Percentiles rank a stretch among this genome's conserved stretches.
phyloP scores from a whole-genome alignment of 1,139 yeast species.

The Pichia sp. region DNA sequence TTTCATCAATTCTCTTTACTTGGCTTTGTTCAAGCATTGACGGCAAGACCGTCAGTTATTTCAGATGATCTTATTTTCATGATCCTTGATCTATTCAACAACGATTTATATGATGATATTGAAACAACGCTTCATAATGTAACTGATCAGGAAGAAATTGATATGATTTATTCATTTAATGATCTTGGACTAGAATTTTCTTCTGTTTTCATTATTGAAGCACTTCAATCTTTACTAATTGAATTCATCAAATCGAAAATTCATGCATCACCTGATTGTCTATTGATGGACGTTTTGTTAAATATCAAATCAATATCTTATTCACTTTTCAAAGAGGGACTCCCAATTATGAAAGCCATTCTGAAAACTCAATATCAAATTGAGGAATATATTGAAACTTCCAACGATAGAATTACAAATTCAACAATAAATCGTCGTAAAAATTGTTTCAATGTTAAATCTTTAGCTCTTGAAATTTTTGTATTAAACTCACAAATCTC shows the following conservation, averaged over 20 bases:
- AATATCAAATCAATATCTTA: conserved; percentile 11
- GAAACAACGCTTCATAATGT: conserved; percentile 17
- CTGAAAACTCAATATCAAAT: conserved; percentile 20
- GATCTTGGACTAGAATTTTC: conserved; percentile 26
- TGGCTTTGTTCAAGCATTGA: conserved; percentile 42
- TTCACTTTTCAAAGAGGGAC: conserved; percentile 11
- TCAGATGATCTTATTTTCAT: conserved; percentile 28
- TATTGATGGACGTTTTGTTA: conserved; percentile 16
- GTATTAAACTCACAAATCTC: conserved; percentile 32
- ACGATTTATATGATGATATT: conserved; percentile 19
- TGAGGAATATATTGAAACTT: conserved; percentile 18
- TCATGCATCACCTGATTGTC: conserved; percentile 7
- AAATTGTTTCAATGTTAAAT: conserved; percentile 36
- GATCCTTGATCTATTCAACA: conserved; percentile 40
- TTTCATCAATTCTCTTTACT: conserved; percentile 38
- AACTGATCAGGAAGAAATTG: conserved; percentile 11
- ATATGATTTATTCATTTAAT: conserved; percentile 16
- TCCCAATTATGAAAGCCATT: conserved; percentile 25
- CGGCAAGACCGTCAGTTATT: conserved; percentile 32
- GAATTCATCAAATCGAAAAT: conserved; percentile 19
- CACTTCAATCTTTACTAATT: conserved; percentile 20
- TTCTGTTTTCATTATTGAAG: conserved; percentile 23
- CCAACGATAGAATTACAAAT: conserved; percentile 20
- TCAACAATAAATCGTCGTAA: conserved; percentile 25
- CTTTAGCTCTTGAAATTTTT: conserved; percentile 37